Evolutionary conservation across 2,329 filamentous ascomycete genomes (phyloP), one percentile per base, ranked within the genome.

Genomic region (Cladosporium sp.): DNA sequence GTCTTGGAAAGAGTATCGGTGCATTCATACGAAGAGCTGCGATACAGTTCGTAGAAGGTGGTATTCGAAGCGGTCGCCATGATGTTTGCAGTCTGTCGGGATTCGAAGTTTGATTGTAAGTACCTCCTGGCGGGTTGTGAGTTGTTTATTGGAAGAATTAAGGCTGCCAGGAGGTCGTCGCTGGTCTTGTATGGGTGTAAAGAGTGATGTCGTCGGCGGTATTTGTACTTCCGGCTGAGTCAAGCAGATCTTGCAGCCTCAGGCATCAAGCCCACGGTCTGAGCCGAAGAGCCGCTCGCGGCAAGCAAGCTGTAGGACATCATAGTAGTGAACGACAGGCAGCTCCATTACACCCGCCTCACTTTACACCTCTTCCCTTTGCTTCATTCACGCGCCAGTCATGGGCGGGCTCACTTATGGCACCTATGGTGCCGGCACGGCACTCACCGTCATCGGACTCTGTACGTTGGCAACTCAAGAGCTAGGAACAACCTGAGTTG

Each of bases 31-130:
- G 92, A 97, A 83, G 90, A 95, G 76, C 91, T 86, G 64, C 93
- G 88, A 72, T 98, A 98, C 66, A 98, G 84, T 81, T 98, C 93
- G 72, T 97, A 98, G 76, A 81, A 84, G 58, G 79, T 68, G 56
- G 78, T 54, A 22, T 51, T 43, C 39, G 54, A 40, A 35, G 55
- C 52, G 38, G 57, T 55, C 43, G 45, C 45, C 45, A 48, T 48
- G 18, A 33, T 33, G 45, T 11, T 20, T 25, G 25, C 19, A 7
- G 7, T 13, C 20, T 16, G 5, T 15, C 9, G 27, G 13, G 8
- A n/a, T 22, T n/a, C 27, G 11, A 7, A 13, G 36, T 20, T 13
- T 13, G 43, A n/a, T 33, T 27, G 16, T 12, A 15, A 35, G 18
- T 32, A 40, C 45, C 45, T 48, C 45, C 45, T 48, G 45, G 45